Evolutionary conservation across 2,329 filamentous ascomycete genomes (phyloP).

Genomic region (Hypoxylon sp.): DNA sequence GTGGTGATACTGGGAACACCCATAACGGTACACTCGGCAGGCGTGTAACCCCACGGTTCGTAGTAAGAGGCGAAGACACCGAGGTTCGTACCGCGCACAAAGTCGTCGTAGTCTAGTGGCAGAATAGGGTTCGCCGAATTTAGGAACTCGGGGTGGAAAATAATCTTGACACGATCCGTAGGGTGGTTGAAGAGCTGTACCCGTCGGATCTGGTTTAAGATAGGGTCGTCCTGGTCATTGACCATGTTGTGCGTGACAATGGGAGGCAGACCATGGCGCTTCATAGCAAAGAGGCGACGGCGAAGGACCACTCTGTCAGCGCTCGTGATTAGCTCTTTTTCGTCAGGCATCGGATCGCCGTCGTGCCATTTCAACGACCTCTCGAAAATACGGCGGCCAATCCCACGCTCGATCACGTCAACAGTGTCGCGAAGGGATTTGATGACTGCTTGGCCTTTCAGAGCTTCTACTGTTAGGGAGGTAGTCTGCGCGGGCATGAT

Average conservation of each 20-base stretch:
- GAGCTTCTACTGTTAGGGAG: constrained; percentile 92
- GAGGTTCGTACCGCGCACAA: constrained; percentile 95
- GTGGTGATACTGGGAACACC: constrained; percentile 98
- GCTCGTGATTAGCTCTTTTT: constrained; percentile 93
- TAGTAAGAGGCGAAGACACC: constrained; percentile 98
- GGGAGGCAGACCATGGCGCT: constrained; percentile 88
- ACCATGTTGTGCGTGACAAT: constrained; percentile 99
- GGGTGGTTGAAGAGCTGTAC: constrained; percentile 98
- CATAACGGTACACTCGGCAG: constrained; percentile 98
- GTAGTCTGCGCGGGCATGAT: constrained; percentile 99
- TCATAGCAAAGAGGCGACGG: constrained; percentile 95
- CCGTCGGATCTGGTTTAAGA: constrained; percentile 94
- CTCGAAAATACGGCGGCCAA: constrained; percentile 95
- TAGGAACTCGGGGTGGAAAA: constrained; percentile 98
- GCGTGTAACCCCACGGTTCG: constrained; percentile 99
- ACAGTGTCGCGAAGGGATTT: constrained; percentile 96
- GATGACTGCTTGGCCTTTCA: constrained; percentile 97
- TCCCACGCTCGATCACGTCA: constrained; percentile 90
- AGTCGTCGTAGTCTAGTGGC: constrained; percentile 97
- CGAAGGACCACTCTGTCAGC: constrained; percentile 94
- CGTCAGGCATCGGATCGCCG: constrained; percentile 91
- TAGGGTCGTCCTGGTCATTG: constrained; percentile 92
- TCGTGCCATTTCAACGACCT: constrained; percentile 96
- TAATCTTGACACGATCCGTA: constrained; percentile 93
- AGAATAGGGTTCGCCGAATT: constrained; percentile 96